phyloP scores from a whole-genome alignment of 257 asterid species.

The Solanum raphanifolium region DNA sequence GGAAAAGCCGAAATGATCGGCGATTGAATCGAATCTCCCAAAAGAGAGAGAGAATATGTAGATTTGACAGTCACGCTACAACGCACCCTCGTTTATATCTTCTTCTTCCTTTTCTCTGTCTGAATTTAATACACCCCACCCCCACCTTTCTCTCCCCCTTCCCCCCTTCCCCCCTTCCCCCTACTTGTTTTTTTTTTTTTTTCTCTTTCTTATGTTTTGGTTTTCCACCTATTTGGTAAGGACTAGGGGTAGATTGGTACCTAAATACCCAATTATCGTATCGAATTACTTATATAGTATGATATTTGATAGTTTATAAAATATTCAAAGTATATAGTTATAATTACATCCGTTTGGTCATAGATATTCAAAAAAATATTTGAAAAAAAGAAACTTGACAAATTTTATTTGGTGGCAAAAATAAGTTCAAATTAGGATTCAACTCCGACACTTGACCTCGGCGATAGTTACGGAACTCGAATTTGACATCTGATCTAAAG shows the following conservation, averaged over 20 bases:
- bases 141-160: background rate
- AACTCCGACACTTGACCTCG: background rate
- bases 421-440: too few relatives aligned
- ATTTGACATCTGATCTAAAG: too few relatives aligned
- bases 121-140: background rate
- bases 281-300: background rate
- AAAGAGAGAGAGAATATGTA: conserved; percentile 19
- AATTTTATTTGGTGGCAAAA: too few relatives aligned
- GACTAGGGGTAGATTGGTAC: background rate
- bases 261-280: background rate
- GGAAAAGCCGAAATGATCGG: conserved; percentile 1
- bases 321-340: background rate
- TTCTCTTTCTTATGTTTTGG: background rate
- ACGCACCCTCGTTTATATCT: conserved; percentile 5
- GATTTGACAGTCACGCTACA: conserved; percentile 61
- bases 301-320: background rate
- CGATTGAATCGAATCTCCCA: conserved; percentile 7
- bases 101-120: background rate
- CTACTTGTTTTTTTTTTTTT: background rate
- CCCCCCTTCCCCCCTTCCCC: background rate
- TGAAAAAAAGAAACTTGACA: background rate
- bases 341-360: background rate
- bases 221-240: background rate
- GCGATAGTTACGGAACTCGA: background rate
- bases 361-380: too few relatives aligned